Evolutionary conservation across 768 basidiomycete genomes (phyloP), one percentile per base, ranked within the genome.

Genomic region (Lentinula edodes): DNA sequence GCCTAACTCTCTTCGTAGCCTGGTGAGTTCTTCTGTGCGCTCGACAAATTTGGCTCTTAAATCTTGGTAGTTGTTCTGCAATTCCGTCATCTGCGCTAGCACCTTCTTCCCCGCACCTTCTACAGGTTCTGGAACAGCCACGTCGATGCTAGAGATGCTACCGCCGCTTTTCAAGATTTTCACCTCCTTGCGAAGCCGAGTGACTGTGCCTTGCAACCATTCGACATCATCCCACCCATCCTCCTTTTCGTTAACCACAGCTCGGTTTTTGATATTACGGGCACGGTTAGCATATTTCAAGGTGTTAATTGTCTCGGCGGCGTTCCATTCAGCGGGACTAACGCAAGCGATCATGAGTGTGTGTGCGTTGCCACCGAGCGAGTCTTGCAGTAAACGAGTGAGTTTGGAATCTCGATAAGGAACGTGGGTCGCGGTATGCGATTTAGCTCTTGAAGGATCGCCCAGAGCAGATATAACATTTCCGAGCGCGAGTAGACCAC

Each of bases 281-380:
- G 97, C 97, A 41, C 97, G 90, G 66, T 97, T 95, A 38, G 96
- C 97, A 69, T 98, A 99, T 73, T 97, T 97, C 72, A 98, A 80
- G 13, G 93, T 95, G 70, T 93, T 94, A 62, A 98, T 80, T 0
- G 97, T 99, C 75, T 99, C 97, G 62, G 81, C 87, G 2, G 90
- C 83, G 72, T 99, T 99, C 86, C 87, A 96, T 74, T 99, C 97
- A 1, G 93, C 92, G 13, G 93, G 90, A 67, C 93, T 95, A 63
- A 97, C 92, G 72, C 96, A 99, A 16, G 97, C 97, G 64, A 99
- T 93, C 97, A 99, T 99, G 66, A 98, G 87, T 10, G 97, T 98
- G 68, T 96, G 91, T 1, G 96, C 90, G 74, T 98, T 99, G 50
- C 97, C 97, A 41, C 97, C 97, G 10, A 99, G 84, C 9, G 94